Evolutionary conservation across 805 yeast species (phyloP), one percentile per base, ranked within the genome.

Genomic region (Lipomyces lipofer): DNA sequence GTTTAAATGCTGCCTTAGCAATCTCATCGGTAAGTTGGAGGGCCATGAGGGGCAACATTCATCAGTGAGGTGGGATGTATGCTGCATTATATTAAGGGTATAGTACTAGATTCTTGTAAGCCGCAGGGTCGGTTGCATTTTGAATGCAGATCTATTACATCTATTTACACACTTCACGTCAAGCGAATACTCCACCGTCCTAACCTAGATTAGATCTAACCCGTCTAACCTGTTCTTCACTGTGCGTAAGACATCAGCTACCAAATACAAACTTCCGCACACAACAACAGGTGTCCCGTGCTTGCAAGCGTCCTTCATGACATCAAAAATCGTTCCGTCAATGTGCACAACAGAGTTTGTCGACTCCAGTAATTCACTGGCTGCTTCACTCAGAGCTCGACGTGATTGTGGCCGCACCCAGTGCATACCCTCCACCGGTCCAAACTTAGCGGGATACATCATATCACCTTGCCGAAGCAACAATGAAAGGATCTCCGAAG

Each of bases 361-460:
- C 13, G n/a, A 15, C 4, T 45, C 43, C n/a, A 43, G 1, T 74
- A 71, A 29, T 71, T 64, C 2, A 56, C 15, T 29, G 3, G 63
- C 60, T 51, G 57, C 56, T 46, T 49, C 7, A 13, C 50, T 47
- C 32, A 84, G 64, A 15, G 67, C 71, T 1, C 53, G 63, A 0
- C 73, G 64, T 3, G 66, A 63, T 58, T 74, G 75, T 1, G 91
- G 71, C 39, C 74, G 64, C 4, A 94, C 82, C 98, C 98, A 94
- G 0, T 98, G 97, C 99, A 94, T 94, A 0, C 88, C 85, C 12
- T 85, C 91, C 0, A 95, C 92, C 1, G 72, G 63, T 1, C 83
- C 78, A 67, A 91, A 94, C 29, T 73, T 66, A 0, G 92, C 82
- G 0, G 84, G 77, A 1, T 85, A 70, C 0, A 91, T 78, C 2